Evolutionary conservation across 495 filamentous ascomycete genomes (phyloP).

Genomic region (Tuber magnatum): DNA sequence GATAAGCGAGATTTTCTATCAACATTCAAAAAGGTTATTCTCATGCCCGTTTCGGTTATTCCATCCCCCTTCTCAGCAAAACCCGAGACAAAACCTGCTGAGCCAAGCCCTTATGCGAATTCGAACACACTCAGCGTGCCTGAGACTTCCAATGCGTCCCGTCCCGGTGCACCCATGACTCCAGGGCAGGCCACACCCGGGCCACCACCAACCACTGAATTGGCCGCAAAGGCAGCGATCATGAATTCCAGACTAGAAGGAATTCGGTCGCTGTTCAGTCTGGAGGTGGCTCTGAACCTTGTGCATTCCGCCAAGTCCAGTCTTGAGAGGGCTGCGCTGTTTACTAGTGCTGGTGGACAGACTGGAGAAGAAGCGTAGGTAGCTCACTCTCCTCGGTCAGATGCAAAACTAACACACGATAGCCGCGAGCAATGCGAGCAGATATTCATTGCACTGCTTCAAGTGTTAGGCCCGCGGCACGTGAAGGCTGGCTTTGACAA

Average conservation of each 20-base stretch:
- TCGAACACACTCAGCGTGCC: constrained; percentile 41
- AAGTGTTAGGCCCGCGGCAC: constrained; percentile 77
- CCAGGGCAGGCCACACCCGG: constrained; percentile 21
- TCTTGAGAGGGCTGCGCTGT: constrained; percentile 75
- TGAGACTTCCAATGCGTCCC: constrained; percentile 13
- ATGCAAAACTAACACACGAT: constrained; percentile 7
- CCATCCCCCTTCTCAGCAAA: constrained; percentile 54
- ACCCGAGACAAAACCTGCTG: constrained; percentile 45
- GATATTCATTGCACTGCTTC: constrained; percentile 77
- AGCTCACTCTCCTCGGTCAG: background rate
- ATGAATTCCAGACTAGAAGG: constrained; percentile 93
- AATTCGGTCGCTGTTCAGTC: constrained; percentile 88
- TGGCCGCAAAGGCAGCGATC: constrained; percentile 90
- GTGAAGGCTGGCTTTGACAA: constrained; percentile 85
- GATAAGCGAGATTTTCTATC: constrained; percentile 94
- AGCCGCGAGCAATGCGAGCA: constrained; percentile 69
- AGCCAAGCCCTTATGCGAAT: constrained; percentile 41
- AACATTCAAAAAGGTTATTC: constrained; percentile 97
- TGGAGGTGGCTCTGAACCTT: constrained; percentile 84
- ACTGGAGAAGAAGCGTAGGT: constrained; percentile 68
- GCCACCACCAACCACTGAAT: constrained; percentile 64
- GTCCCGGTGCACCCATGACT: constrained; percentile 14
- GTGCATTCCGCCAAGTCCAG: constrained; percentile 86
- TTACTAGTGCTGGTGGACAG: constrained; percentile 69
- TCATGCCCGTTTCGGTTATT: constrained; percentile 92